Evolutionary conservation across 768 basidiomycete species (phyloP), one percentile per base, ranked within the genome.

Genomic region (Boletus speciosus): DNA sequence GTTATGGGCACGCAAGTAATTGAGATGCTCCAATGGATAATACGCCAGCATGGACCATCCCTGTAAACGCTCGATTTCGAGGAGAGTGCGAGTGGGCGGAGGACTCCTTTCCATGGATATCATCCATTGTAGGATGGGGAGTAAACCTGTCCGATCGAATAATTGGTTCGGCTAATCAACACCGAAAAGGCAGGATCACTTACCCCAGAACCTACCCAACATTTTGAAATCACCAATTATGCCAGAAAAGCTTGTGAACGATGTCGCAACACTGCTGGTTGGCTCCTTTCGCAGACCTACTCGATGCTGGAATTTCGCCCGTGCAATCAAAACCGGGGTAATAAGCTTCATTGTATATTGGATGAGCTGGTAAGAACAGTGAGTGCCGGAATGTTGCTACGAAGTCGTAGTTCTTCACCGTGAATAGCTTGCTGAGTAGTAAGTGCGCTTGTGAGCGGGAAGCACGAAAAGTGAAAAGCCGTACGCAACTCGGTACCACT

Each of bases 131-230:
- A 90, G 68, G 39, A 89, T 89, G 25, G 88, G 86, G 16, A 92
- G 71, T n/a, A 90, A 71, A 45, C 89, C 89, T 91, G 56, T 19
- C 27, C 47, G 34, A 58, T 23, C 42, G 38, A 16, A 46, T n/a
- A 15, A 44, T 15, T 35, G 29, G 29, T 16, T 31, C 29, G 15
- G 5, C 3, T 36, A 16, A 34, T 34, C 9, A 15, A 16, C 12
- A 41, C 51, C 36, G 41, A 39, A 45, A 34, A 1, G 31, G 58
- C 16, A 8, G 52, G 8, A 23, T 29, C n/a, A 39, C 82, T 65
- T 63, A 89, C 90, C 90, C 85, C 88, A 91, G 59, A 91, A 77
- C 59, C 90, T 79, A 76, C 86, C 89, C 19, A 93, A 69, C 55
- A 79, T 88, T 51, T 88, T 78, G 0, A 88, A 85, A 67, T 90